phyloP scores from a whole-genome alignment of 352 stramenopile genomes.

The Pythium dissotocum region DNA sequence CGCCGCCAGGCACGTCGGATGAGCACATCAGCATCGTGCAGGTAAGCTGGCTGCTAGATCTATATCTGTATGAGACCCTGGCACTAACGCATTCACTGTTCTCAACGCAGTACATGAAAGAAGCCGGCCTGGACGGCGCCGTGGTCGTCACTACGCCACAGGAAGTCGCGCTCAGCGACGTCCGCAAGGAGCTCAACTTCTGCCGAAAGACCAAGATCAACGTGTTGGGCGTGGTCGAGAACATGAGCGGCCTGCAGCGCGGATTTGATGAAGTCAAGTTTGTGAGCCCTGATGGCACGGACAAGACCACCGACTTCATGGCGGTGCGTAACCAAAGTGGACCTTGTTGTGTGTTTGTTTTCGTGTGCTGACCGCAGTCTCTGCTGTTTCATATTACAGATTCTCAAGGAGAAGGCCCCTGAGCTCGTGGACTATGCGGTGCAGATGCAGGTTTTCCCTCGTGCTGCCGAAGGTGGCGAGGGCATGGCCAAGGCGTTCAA shows the following conservation, averaged over 20 bases:
- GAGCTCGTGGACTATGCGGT: slow-evolving; percentile 71
- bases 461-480: slow-evolving; percentile 82
- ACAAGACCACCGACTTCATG: slow-evolving; percentile 67
- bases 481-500: slow-evolving; percentile 96
- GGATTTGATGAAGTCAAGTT: slow-evolving; percentile 74
- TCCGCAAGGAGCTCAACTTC: slow-evolving; percentile 99
- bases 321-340: slow-evolving; percentile 34
- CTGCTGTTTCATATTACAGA: slow-evolving; percentile 28
- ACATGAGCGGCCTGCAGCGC: slow-evolving; percentile 97
- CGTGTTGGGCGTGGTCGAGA: slow-evolving; percentile 95
- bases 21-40: slow-evolving; percentile 99
- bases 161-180: slow-evolving; percentile 99
- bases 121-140: slow-evolving; percentile 93
- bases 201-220: slow-evolving; percentile 95
- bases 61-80: neutral
- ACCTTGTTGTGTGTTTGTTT: neutral
- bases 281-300: slow-evolving; percentile 45
- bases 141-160: slow-evolving; percentile 99
- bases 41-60: slow-evolving; percentile 25
- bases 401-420: slow-evolving; percentile 85
- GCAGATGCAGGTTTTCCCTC: slow-evolving; percentile 93
- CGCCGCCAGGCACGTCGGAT: slow-evolving; percentile 98
- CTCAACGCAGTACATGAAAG: slow-evolving; percentile 94
- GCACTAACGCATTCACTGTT: neutral
- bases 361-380: neutral